Conservation (phyloP, 2,329 filamentous ascomycete genomes). For the Alternaria burnsii region DNA sequence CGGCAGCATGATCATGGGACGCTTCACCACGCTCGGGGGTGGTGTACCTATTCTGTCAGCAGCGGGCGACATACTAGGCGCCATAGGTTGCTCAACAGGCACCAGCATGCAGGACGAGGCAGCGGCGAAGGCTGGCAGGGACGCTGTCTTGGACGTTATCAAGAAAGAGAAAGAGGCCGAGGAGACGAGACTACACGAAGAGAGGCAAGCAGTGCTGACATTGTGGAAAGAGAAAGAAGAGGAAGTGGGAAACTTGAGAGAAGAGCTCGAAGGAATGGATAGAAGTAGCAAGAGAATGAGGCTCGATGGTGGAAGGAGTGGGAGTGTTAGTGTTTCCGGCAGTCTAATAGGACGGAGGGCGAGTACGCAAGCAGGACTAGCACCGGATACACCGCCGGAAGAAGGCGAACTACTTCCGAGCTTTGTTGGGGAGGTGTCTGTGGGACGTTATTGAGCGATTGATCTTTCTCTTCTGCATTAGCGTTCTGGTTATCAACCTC, state of each 20-base stretch:
- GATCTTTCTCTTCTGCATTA: background rate
- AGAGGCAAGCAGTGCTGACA: slow-evolving; percentile 30
- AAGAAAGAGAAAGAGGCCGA: slow-evolving; percentile 27
- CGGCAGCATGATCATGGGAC: slow-evolving; percentile 58
- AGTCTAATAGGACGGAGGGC: slow-evolving; percentile 17
- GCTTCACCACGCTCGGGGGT: slow-evolving; percentile 62
- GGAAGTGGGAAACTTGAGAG: slow-evolving; percentile 26
- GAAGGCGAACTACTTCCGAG: slow-evolving; percentile 33
- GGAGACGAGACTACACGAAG: slow-evolving; percentile 26
- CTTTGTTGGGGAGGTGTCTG: slow-evolving; percentile 31
- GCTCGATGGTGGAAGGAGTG: slow-evolving; percentile 23
- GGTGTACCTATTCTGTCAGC: slow-evolving; percentile 59
- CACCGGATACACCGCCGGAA: slow-evolving; percentile 35
- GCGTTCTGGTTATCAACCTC: slow-evolving; percentile 8
- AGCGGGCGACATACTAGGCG: slow-evolving; percentile 60
- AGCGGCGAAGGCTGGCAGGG: slow-evolving; percentile 60
- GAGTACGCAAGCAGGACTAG: slow-evolving; percentile 21
- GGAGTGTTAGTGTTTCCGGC: slow-evolving; percentile 21
- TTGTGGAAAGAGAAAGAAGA: slow-evolving; percentile 37
- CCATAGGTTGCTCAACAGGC: slow-evolving; percentile 63
- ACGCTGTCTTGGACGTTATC: slow-evolving; percentile 53
- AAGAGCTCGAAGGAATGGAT: slow-evolving; percentile 33
- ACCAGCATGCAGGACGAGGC: slow-evolving; percentile 63
- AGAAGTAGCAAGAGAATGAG: slow-evolving; percentile 31
- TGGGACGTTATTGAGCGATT: slow-evolving; percentile 19